These are phyloP conservation scores for Fusarium avenaceum DNA, from an alignment of 2,329 filamentous ascomycete species.

Conservation along the genomic window DNA sequence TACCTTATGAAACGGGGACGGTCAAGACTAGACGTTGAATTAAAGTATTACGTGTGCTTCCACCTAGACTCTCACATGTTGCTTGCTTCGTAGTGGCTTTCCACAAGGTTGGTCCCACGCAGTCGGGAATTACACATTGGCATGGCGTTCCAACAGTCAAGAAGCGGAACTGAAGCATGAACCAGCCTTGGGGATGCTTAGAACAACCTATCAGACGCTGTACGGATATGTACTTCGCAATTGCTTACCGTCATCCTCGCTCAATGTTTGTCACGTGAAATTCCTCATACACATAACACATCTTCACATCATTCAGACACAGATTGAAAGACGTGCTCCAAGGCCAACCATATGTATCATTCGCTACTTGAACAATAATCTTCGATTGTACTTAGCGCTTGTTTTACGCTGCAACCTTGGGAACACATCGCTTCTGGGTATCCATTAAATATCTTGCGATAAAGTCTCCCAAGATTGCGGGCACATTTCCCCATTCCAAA, in stretches of 20 bases:
- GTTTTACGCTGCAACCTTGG: conserved; percentile 25
- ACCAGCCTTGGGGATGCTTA: no score
- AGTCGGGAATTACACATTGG: background rate
- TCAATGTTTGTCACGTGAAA: background rate
- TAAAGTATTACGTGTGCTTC: conserved; percentile 44
- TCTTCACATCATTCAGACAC: conserved; percentile 8
- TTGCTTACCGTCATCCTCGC: background rate
- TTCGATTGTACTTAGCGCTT: conserved; percentile 32
- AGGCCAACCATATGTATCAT: conserved; percentile 40
- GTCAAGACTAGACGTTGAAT: conserved; percentile 42
- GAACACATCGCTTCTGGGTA: conserved; percentile 27
- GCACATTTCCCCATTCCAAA: background rate
- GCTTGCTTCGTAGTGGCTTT: conserved; percentile 10
- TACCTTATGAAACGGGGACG: conserved; percentile 35
- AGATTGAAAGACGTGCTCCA: conserved; percentile 23
- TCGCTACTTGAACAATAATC: conserved; percentile 47
- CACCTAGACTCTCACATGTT: conserved; percentile 10
- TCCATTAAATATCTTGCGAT: conserved; percentile 21
- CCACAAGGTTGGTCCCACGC: conserved; percentile 9
- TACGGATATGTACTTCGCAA: background rate
- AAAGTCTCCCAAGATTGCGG: background rate
- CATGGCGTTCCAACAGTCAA: background rate
- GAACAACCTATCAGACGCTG: background rate
- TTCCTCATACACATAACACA: background rate
- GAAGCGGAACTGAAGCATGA: background rate